Conservation (phyloP, 441 rosid species). For the Pelargonium cotyledonis region DNA sequence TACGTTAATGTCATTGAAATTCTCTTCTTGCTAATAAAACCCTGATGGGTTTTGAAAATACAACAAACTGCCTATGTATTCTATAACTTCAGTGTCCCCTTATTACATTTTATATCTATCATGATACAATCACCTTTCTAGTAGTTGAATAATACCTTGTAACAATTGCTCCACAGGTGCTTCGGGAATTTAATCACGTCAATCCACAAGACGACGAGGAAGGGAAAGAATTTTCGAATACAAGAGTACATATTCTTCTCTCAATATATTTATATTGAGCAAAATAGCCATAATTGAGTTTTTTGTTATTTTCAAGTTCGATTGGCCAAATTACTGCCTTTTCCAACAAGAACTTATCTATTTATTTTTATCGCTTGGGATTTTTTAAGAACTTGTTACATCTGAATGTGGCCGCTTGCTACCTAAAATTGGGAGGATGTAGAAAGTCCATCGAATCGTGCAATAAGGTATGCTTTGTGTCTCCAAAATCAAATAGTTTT, state of each 20-base stretch:
- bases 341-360: background rate
- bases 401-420: slow-evolving; percentile 86
- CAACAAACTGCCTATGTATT: background rate
- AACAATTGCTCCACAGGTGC: slow-evolving; percentile 45
- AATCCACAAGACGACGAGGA: slow-evolving; percentile 96
- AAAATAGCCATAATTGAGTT: background rate
- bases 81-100: background rate
- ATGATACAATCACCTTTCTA: background rate
- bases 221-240: slow-evolving; percentile 68
- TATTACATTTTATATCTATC: background rate
- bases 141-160: slow-evolving; percentile 3
- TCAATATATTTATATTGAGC: background rate
- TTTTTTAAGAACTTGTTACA: slow-evolving; percentile 59
- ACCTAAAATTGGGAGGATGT: slow-evolving; percentile 84
- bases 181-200: slow-evolving; percentile 96
- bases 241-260: slow-evolving; percentile 45
- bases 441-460: slow-evolving; percentile 77
- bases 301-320: background rate
- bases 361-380: slow-evolving; percentile 9
- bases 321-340: background rate
- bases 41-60: background rate
- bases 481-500: slow-evolving; percentile 2
- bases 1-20: too few species aligned
- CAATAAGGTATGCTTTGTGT: slow-evolving; percentile 55
- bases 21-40: background rate